Evolutionary conservation across 1,284 basidiomycete genomes (phyloP).

Genomic region (Ganoderma resinaceum): DNA sequence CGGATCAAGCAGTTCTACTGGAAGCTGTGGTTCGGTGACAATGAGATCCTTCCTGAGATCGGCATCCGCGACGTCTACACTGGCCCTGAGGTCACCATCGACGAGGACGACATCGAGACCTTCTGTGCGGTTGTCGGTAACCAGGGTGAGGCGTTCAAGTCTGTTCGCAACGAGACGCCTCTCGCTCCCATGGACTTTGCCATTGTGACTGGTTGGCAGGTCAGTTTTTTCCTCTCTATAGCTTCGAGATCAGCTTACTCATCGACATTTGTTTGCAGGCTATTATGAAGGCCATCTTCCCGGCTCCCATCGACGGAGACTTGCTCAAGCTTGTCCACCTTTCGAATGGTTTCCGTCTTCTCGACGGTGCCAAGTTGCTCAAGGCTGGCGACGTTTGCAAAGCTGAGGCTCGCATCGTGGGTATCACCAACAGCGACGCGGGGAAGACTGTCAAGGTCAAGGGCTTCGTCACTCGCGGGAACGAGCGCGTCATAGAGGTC

Average conservation of each 20-base stretch:
- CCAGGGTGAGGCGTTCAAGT: conserved; percentile 90
- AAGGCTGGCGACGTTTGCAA: conserved; percentile 90
- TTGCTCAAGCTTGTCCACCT: conserved; percentile 96
- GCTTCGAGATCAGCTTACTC: conserved; percentile 14
- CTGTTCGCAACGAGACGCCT: conserved; percentile 69
- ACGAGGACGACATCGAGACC: conserved; percentile 78
- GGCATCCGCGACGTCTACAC: conserved; percentile 82
- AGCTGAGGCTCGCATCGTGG: conserved; percentile 88
- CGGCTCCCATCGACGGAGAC: conserved; percentile 89
- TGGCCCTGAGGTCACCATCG: conserved; percentile 84
- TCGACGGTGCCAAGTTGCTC: conserved; percentile 81
- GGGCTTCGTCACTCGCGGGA: conserved; percentile 81
- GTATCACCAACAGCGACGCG: conserved; percentile 90
- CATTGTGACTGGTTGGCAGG: conserved; percentile 98
- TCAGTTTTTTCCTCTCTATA: conserved; percentile 45
- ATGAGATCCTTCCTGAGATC: conserved; percentile 77
- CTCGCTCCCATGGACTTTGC: conserved; percentile 98
- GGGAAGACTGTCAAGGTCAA: conserved; percentile 96
- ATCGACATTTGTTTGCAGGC: conserved; percentile 57
- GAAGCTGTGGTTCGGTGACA: conserved; percentile 94
- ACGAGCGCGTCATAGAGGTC: conserved; percentile 90
- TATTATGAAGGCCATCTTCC: conserved; percentile 98
- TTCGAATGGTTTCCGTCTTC: conserved; percentile 93
- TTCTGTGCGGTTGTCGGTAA: conserved; percentile 97
- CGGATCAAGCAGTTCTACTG: conserved; percentile 98